Base-by-base conservation (phyloP, 208 protist genomes). In the Spongospora subterranea region DNA sequence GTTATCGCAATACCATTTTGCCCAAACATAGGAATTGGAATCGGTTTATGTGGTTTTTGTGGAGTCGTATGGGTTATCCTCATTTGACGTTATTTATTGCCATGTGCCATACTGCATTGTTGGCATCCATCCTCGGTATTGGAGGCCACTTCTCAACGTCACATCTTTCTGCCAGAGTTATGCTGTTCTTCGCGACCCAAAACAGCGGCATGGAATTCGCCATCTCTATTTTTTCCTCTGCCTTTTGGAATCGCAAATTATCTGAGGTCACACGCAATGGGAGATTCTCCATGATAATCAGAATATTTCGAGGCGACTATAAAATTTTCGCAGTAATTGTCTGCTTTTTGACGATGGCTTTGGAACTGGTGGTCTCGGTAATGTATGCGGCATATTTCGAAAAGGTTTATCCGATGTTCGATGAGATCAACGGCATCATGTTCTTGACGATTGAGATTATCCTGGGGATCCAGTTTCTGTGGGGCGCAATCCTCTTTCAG, bases 151-250 rank as follows among this genome's bases (percentile, higher is more conserved):
- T 6, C 17, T 82, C 71, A 43, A 82, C 71, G 17, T 35, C 35
- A 13, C 6, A 82, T n/a, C n/a, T 82, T 39, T n/a, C 71, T n/a
- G 71, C 35, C 13, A 6, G 17, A n/a, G 71, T 82, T n/a, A 13
- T 45, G 6, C n/a, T 6, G 13, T 82, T 82, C 71, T 82, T 82
- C n/a, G 35, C 40, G n/a, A 82, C 71, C 71, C n/a, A 43, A 35
- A 6, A 40, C 6, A 40, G 17, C 6, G 71, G 71, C 35, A 40
- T 82, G 17, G 71, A 6, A 6, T 82, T 39, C 35, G n/a, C 35
- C 71, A 82, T 13, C 71, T 40, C 71, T 20, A 82, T 82, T 6
- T 35, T 82, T 6, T 82, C 71, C 6, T 6, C 71, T 6, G 11
- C 17, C 17, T 82, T 82, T 43, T 82, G 71, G 71, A 6, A 82